Conservation (phyloP, 2,329 filamentous ascomycete species). For the Penicillium rolfsii region DNA sequence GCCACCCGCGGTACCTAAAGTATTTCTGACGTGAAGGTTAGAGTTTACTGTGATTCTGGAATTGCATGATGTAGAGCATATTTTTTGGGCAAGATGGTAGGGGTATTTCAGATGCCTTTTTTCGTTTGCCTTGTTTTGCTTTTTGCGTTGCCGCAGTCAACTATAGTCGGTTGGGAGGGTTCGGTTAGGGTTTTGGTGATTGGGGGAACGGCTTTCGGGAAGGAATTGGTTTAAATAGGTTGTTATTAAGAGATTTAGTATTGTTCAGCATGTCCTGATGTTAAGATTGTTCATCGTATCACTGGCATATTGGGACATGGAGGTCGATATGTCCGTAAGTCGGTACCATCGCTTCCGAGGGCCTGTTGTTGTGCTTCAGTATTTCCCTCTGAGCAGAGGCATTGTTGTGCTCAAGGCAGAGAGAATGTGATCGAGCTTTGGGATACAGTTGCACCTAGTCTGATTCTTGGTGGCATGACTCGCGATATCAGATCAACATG, state of each 20-base stretch:
- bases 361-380: not conserved
- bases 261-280: not conserved
- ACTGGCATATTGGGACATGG: not conserved
- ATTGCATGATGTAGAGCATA: not conserved
- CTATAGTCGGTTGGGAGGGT: not conserved
- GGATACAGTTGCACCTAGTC: too few relatives aligned
- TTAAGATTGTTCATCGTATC: not conserved
- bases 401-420: too few relatives aligned
- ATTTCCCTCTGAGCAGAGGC: too few relatives aligned
- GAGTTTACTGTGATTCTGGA: not conserved
- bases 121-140: slow-evolving; percentile 4
- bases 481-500: not conserved
- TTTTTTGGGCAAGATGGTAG: not conserved
- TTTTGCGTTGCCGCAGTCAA: not conserved
- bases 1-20: not conserved
- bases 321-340: too few relatives aligned
- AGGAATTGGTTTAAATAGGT: not conserved
- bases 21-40: not conserved
- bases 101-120: not conserved
- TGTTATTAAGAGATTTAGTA: not conserved
- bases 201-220: not conserved
- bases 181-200: not conserved
- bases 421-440: not conserved
- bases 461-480: not conserved
- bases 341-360: not conserved